Percentiles rank a stretch among this genome's conserved stretches.
Conservation (phyloP, 768 basidiomycete species). For the Rhizopogon vulgaris region DNA sequence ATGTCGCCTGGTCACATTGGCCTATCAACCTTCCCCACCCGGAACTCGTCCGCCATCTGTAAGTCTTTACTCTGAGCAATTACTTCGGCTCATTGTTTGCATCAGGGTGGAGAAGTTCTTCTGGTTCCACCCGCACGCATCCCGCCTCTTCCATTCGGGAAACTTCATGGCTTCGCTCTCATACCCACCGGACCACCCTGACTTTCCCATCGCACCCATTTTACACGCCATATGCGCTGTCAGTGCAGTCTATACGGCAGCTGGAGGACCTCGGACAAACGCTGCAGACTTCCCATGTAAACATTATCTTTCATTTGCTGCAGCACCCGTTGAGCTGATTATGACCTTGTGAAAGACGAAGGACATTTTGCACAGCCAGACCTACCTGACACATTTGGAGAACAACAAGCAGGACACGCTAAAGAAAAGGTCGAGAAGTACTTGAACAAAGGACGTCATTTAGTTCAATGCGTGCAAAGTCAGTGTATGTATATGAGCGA, state of each 20-base stretch:
- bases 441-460: conserved; percentile 45
- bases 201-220: conserved; percentile 65
- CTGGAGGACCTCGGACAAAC: conserved; percentile 22
- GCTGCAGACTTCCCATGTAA: conserved; percentile 29
- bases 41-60: conserved; percentile 62
- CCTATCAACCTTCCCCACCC: conserved; percentile 57
- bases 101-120: conserved; percentile 75
- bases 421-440: conserved; percentile 42
- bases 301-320: not conserved
- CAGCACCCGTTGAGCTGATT: not conserved
- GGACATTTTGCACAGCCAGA: conserved; percentile 2
- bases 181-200: conserved; percentile 59
- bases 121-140: conserved; percentile 66
- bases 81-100: not conserved
- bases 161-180: conserved; percentile 61
- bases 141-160: conserved; percentile 60
- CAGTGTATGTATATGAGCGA: conserved; percentile 2
- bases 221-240: conserved; percentile 87
- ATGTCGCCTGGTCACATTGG: conserved; percentile 37
- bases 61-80: conserved; percentile 17
- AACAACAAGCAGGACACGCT: conserved; percentile 54
- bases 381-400: conserved; percentile 51
- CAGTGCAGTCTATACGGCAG: conserved; percentile 70
- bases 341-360: not conserved
- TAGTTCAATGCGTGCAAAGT: conserved; percentile 63